Percentiles rank a stretch among this genome's conserved stretches.
Conservation (phyloP, 1,284 basidiomycete genomes). For the Heterobasidion irregulare region DNA sequence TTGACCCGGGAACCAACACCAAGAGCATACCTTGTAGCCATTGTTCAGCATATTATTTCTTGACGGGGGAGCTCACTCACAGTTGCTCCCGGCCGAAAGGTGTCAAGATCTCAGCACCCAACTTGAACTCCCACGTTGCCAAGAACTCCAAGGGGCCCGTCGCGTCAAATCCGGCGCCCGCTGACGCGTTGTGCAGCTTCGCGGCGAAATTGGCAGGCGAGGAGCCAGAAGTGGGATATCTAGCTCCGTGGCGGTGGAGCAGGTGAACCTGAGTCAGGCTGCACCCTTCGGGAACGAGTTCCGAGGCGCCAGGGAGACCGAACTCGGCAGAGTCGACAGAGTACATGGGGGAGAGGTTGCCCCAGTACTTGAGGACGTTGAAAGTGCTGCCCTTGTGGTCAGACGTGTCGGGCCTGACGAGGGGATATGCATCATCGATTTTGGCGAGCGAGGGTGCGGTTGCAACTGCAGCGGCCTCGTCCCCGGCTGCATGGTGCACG, state of each 20-base stretch:
- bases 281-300: conserved; percentile 41
- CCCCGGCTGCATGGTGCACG: conserved; percentile 8
- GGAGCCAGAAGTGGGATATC: conserved; percentile 37
- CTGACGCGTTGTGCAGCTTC: conserved; percentile 27
- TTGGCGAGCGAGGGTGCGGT: conserved; percentile 17
- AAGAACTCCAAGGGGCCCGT: conserved; percentile 43
- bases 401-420: conserved; percentile 14
- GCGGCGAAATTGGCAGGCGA: conserved; percentile 32
- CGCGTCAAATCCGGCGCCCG: conserved; percentile 28
- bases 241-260: conserved; percentile 47
- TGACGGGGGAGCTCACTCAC: conserved; percentile 20
- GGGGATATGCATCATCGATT: conserved; percentile 16
- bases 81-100: conserved; percentile 48
- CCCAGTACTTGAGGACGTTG: conserved; percentile 30
- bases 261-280: conserved; percentile 42
- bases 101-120: conserved; percentile 50
- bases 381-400: conserved; percentile 12
- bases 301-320: conserved; percentile 41
- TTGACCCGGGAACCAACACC: conserved; percentile 41
- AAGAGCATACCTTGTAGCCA: conserved; percentile 31
- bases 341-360: conserved; percentile 51
- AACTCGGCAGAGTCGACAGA: conserved; percentile 40
- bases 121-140: conserved; percentile 44
- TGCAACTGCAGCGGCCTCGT: conserved; percentile 19
- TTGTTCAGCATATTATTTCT: neutral